phyloP scores from a whole-genome alignment of 2,329 filamentous ascomycete species.

The Sporothrix variecibatus region DNA sequence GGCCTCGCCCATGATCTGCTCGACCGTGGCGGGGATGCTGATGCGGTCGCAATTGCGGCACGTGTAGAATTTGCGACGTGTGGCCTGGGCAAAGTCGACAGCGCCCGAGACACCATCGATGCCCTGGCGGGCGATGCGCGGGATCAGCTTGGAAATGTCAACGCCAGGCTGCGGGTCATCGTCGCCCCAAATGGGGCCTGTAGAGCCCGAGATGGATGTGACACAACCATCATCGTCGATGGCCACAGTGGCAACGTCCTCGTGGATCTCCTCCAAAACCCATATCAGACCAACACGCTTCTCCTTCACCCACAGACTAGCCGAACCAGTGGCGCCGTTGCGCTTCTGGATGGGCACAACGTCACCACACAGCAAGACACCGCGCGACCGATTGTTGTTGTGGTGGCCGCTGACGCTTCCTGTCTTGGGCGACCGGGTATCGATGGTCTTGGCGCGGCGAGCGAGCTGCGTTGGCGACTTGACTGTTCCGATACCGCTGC shows the following conservation, averaged over 20 bases:
- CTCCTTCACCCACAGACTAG: conserved; percentile 98
- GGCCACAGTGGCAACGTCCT: conserved; percentile 78
- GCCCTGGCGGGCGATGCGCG: conserved; percentile 75
- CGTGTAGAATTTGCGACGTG: conserved; percentile 76
- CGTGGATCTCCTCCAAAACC: conserved; percentile 96
- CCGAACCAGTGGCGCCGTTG: conserved; percentile 87
- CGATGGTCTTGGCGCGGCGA: conserved; percentile 63
- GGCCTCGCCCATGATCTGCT: conserved; percentile 67
- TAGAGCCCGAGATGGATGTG: conserved; percentile 69
- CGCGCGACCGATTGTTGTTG: conserved; percentile 70
- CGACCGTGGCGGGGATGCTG: conserved; percentile 81
- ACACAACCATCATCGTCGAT: conserved; percentile 79
- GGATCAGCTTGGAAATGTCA: conserved; percentile 76
- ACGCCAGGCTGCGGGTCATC: conserved; percentile 66
- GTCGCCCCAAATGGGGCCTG: conserved; percentile 82
- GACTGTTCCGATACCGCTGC: neutral
- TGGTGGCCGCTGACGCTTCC: conserved; percentile 64
- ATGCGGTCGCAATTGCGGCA: conserved; percentile 75
- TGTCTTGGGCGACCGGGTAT: conserved; percentile 56
- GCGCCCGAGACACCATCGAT: conserved; percentile 70
- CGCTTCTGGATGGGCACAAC: conserved; percentile 98
- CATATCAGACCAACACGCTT: conserved; percentile 92
- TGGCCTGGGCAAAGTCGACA: conserved; percentile 75
- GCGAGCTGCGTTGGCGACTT: conserved; percentile 44
- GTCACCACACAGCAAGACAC: conserved; percentile 87